Evolutionary conservation across 768 basidiomycete genomes (phyloP), one percentile per base, ranked within the genome.

Genomic region (Pluteus cervinus): DNA sequence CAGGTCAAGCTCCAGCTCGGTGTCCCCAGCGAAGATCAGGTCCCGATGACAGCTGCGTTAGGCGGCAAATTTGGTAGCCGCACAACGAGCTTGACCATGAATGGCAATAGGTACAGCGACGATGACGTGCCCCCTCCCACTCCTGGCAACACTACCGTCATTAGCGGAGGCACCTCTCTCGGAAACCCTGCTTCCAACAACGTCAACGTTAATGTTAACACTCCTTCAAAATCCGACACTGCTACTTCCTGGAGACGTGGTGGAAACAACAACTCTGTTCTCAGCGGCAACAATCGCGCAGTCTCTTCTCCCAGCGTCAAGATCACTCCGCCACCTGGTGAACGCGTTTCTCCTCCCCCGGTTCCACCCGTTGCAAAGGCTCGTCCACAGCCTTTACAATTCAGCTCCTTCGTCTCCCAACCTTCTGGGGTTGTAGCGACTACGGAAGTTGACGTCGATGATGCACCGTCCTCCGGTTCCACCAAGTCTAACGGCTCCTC

Each of bases 241-340:
- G 86, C 76, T 33, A 66, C 76, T 24, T 87, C 84, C 36, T 91
- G 88, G 88, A 75, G 88, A 54, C 82, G 88, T 36, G 75, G 76
- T 29, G 79, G 75, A 20, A 82, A 79, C 53, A 71, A 71, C 49
- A 78, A 85, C 56, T 86, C 83, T 9, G 76, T 80, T 12, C 68
- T 86, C 34, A 77, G 68, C 44, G 79, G 76, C 20, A 56, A 55
- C 28, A 73, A 82, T 48, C 78, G 81, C 39, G 59, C 72, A 21
- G 65, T 69, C 20, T 72, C 81, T 25, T 80, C 81, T 5, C 80
- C 81, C 14, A 71, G 66, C 36, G 76, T 87, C 40, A 86, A 75
- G 55, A 65, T 87, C 40, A 84, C 84, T 0, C 87, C 86, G 28
- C 81, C 83, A 12, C 76, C 82, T 4, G 60, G 56, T 39, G 81